Base-by-base conservation (phyloP, 768 basidiomycete species). In the Russula virescens region DNA sequence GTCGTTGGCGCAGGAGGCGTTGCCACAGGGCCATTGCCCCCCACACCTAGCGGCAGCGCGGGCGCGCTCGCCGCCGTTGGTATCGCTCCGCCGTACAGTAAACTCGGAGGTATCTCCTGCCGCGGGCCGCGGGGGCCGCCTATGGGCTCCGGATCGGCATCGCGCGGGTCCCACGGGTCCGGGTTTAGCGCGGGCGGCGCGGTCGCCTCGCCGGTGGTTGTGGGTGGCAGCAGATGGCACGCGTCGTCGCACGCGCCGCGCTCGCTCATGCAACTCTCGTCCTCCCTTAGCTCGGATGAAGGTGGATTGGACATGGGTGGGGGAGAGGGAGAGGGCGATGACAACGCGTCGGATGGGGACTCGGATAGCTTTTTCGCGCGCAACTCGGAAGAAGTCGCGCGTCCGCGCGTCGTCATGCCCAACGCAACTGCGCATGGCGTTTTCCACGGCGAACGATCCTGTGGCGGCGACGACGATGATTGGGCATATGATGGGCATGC, bases 341-440 rank as follows among this genome's bases (percentile, higher is more conserved):
- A 23, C 26, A 38, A 56, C 16, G 35, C 14, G 3, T 62, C 60
- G 5, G 66, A 67, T 28, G 64, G 55, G 31, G 66, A 67, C 47
- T 65, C 64, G 55, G 60, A 61, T n/a, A 66, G 64, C 38, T 68
- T 68, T 38, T 68, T 68, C 48, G 66, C 60, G 54, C 64, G 66
- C 6, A 63, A 54, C 9, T 68, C 66, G 61, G 66, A 68, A 34
- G 66, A 67, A 9, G 21, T 38, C 1, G 46, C 25, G 1, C 63
- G 63, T 3, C 54, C 40, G 48, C 47, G 63, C 25, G n/a, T 63
- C 25, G 3, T 48, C n/a, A 19, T 38, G 38, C 56, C 56, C 21
- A 25, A 47, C n/a, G 19, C 23, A 1, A 35, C 52, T 5, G 18
- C 35, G 5, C 61, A 34, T 1, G 16, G 2, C 7, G 21, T 42